Evolutionary conservation across 1,284 basidiomycete species (phyloP).

Genomic region (Cutaneotrichosporon sp.): DNA sequence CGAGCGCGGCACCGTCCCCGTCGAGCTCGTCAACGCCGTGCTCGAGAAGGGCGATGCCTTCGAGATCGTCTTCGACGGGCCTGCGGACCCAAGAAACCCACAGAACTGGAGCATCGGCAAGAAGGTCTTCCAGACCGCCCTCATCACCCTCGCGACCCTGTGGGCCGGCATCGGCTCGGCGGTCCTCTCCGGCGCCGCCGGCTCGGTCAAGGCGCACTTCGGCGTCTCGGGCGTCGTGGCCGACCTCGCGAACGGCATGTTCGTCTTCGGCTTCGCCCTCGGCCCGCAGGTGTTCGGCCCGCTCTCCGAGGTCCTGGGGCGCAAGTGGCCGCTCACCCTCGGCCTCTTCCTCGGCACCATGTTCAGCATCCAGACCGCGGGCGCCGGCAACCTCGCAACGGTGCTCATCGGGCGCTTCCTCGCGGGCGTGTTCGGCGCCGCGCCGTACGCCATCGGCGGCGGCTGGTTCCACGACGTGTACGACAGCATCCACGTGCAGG

Average conservation of each 20-base stretch:
- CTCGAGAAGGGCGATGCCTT: constrained; percentile 20
- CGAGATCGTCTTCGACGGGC: constrained; percentile 64
- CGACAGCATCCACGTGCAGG: constrained; percentile 18
- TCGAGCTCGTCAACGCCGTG: constrained; percentile 19
- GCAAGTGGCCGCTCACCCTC: constrained; percentile 38
- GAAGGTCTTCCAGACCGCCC: constrained; percentile 22
- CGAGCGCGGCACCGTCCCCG: constrained; percentile 16
- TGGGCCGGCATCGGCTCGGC: constrained; percentile 25
- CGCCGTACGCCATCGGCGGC: constrained; percentile 28
- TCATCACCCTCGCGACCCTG: constrained; percentile 28
- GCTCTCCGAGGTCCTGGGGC: constrained; percentile 61
- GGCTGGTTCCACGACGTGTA: constrained; percentile 29
- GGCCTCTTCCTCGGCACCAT: constrained; percentile 36
- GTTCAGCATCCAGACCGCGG: constrained; percentile 47
- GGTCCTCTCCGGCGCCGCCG: constrained; percentile 17
- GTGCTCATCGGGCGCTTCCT: constrained; percentile 67
- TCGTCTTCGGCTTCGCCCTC: constrained; percentile 50
- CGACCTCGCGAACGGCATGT: constrained; percentile 27
- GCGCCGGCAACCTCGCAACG: constrained; percentile 63
- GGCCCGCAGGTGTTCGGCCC: constrained; percentile 63
- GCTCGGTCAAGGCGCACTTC: constrained; percentile 14
- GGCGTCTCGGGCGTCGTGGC: constrained; percentile 20
- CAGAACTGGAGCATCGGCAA: constrained; percentile 61
- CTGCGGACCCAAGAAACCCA: constrained; percentile 64
- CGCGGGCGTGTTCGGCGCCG: constrained; percentile 58